phyloP scores from a whole-genome alignment of 75 land plant genomes.

The Pseudotsuga menziesii region DNA sequence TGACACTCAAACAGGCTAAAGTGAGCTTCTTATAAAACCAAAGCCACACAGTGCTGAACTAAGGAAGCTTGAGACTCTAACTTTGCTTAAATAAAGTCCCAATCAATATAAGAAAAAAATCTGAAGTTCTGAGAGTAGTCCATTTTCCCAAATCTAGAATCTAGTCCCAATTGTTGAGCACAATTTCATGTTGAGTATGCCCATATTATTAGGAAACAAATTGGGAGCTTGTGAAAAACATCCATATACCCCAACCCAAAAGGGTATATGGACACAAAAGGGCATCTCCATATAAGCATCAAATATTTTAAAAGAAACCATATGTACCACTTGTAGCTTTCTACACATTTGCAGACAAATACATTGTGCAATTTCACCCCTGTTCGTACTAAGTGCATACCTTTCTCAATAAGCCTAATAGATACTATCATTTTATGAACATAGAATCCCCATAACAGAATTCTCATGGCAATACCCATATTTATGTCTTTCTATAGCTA shows the following conservation, averaged over 20 bases:
- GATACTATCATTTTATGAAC: too few relatives aligned
- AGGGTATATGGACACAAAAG: too few relatives aligned
- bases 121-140: neutral
- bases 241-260: slow-evolving; percentile 7
- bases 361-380: neutral
- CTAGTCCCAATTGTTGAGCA: neutral
- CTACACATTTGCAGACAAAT: neutral
- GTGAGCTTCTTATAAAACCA: neutral
- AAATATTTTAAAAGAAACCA: too few relatives aligned
- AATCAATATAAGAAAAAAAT: neutral
- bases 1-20: neutral
- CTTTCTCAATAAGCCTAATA: neutral
- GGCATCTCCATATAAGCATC: too few relatives aligned
- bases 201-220: neutral
- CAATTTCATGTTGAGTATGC: neutral
- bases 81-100: neutral
- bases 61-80: neutral
- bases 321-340: too few relatives aligned
- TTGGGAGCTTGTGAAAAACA: neutral
- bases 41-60: neutral
- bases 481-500: neutral
- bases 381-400: neutral
- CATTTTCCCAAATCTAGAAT: neutral
- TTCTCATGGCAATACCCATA: neutral
- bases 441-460: neutral